Percentiles rank a stretch among this genome's conserved stretches.
These are phyloP conservation scores for Moricandia moricandioides DNA, from an alignment of 345 rosid genomes.

Conservation along the genomic window DNA sequence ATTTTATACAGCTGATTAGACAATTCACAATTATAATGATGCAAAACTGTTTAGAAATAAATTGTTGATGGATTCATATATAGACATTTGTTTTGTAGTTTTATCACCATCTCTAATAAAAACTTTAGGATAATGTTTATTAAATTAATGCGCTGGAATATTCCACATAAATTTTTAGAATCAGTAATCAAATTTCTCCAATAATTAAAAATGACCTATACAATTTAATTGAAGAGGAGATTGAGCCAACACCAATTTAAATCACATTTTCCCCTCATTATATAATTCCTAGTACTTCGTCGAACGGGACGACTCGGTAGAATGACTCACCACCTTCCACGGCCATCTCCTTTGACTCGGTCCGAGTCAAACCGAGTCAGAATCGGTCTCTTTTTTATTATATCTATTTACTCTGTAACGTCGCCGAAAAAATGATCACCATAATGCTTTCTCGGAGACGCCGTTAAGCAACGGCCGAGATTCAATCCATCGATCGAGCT, in stretches of 20 bases:
- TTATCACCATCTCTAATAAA: neutral
- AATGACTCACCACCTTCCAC: conserved; percentile 38
- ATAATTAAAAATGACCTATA: conserved; percentile 5
- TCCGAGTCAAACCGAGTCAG: conserved; percentile 40
- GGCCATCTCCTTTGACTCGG: conserved; percentile 54
- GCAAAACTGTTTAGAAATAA: neutral
- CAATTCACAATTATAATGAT: neutral
- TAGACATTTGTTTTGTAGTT: neutral
- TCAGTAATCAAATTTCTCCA: neutral
- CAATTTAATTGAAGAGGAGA: conserved; percentile 17
- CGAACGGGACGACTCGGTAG: conserved; percentile 63
- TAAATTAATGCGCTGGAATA: neutral
- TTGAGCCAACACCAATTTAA: conserved; percentile 7
- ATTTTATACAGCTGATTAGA: neutral
- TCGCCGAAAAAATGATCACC: conserved; percentile 30
- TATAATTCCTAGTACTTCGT: neutral
- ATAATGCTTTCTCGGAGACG: conserved; percentile 47
- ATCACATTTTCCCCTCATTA: neutral
- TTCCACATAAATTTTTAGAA: neutral
- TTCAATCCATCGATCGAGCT: conserved; percentile 62
- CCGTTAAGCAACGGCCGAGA: conserved; percentile 75
- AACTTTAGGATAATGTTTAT: neutral
- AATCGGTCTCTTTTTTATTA: conserved; percentile 2
- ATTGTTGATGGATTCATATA: neutral
- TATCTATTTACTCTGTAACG: conserved; percentile 7